Conservation (phyloP, 2,329 filamentous ascomycete genomes). For the Monilinia fructigena region DNA sequence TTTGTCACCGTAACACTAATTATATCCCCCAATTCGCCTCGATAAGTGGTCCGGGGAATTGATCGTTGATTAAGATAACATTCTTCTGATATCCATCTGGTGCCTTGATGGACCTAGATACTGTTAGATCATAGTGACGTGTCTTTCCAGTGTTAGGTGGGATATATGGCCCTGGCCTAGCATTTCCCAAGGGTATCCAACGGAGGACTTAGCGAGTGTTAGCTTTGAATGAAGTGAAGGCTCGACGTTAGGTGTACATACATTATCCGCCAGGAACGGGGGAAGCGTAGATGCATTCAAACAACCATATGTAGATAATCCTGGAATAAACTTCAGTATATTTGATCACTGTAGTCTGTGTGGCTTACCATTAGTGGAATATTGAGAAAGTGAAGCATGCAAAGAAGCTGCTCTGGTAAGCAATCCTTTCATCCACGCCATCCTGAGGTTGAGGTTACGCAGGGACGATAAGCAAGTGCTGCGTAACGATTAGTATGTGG, state of each 20-base stretch:
- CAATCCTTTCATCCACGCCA: slow-evolving; percentile 21
- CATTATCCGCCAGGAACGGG: slow-evolving; percentile 47
- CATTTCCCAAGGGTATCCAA: slow-evolving; percentile 52
- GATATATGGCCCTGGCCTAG: slow-evolving; percentile 35
- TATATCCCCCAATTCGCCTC: slow-evolving; percentile 40
- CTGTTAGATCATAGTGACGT: slow-evolving; percentile 38
- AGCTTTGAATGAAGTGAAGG: neutral
- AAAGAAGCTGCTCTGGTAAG: slow-evolving; percentile 18
- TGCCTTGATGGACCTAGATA: slow-evolving; percentile 35
- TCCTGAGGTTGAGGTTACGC: neutral
- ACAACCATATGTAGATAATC: slow-evolving; percentile 37
- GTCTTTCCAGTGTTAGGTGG: slow-evolving; percentile 43
- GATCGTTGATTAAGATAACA: slow-evolving; percentile 47
- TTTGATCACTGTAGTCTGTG: neutral
- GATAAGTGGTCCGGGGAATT: slow-evolving; percentile 39
- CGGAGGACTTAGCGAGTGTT: slow-evolving; percentile 35
- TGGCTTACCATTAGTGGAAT: slow-evolving; percentile 19
- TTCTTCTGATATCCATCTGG: slow-evolving; percentile 49
- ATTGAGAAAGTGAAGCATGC: slow-evolving; percentile 21
- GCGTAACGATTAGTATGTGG: slow-evolving; percentile 1
- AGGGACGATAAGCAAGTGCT: slow-evolving; percentile 1
- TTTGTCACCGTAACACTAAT: slow-evolving; percentile 68
- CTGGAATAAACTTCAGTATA: slow-evolving; percentile 12
- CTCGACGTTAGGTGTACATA: neutral
- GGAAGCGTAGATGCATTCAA: slow-evolving; percentile 38